Percentiles rank a stretch among this genome's conserved stretches.
These are phyloP conservation scores for Exserohilum turcica DNA, from an alignment of 2,329 filamentous ascomycete genomes.

Conservation along the genomic window DNA sequence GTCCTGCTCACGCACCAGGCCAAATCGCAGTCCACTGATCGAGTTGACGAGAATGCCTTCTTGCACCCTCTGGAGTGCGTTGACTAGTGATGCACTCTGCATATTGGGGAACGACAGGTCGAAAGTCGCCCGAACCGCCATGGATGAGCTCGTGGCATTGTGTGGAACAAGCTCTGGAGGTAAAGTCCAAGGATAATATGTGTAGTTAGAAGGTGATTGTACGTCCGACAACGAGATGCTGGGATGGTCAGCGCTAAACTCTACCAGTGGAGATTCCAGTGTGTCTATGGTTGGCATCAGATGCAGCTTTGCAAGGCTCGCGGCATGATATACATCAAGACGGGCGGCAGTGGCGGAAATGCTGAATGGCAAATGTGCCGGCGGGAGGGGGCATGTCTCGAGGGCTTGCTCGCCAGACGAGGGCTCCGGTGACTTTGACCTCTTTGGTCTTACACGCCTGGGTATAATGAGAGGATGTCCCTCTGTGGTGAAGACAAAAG, in stretches of 20 bases:
- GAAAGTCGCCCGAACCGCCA: constrained; percentile 73
- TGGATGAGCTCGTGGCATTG: constrained; percentile 76
- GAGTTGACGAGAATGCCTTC: constrained; percentile 66
- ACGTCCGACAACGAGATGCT: constrained; percentile 61
- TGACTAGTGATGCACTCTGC: constrained; percentile 55
- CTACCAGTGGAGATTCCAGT: constrained; percentile 61
- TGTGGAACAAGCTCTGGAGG: constrained; percentile 74
- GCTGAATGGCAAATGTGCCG: constrained; percentile 65
- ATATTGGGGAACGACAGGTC: constrained; percentile 69
- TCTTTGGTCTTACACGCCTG: constrained; percentile 37
- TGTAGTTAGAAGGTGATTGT: constrained; percentile 73
- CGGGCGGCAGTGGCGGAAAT: constrained; percentile 81
- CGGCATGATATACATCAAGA: constrained; percentile 84
- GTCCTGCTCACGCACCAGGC: constrained; percentile 68
- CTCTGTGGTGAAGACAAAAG: constrained; percentile 94
- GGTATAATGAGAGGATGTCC: constrained; percentile 92
- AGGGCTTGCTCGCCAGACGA: constrained; percentile 32
- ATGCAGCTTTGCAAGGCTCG: constrained; percentile 81
- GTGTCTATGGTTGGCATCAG: constrained; percentile 66
- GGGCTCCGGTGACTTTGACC: constrained; percentile 1
- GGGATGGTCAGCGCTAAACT: constrained; percentile 60
- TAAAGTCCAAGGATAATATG: constrained; percentile 91
- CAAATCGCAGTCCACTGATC: constrained; percentile 65
- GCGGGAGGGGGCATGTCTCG: constrained; percentile 70
- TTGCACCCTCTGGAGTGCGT: constrained; percentile 60